A percentile compares a stretch with the other conserved stretches of the same genome.
phyloP scores from a whole-genome alignment of 441 rosid genomes.

The Gossypium davidsonii region DNA sequence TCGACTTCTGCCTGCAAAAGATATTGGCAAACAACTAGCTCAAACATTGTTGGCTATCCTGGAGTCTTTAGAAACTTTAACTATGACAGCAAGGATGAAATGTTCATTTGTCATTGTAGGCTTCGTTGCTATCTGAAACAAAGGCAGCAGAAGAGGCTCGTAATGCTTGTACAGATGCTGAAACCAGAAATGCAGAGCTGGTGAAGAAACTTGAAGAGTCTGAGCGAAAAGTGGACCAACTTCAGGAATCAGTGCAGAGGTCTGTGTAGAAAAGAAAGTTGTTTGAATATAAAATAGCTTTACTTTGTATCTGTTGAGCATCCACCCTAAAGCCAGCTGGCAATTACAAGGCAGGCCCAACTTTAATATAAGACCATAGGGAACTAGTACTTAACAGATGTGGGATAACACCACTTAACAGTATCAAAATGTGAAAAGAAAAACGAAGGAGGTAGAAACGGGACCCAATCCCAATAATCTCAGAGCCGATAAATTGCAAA shows the following conservation, averaged over 20 bases:
- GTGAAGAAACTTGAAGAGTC: slow-evolving; percentile 73
- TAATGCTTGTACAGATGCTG: slow-evolving; percentile 53
- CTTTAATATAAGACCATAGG: too few relatives aligned
- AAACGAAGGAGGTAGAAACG: background rate
- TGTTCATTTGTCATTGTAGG: slow-evolving; percentile 37
- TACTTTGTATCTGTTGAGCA: background rate
- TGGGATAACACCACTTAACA: too few relatives aligned
- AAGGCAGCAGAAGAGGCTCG: slow-evolving; percentile 58
- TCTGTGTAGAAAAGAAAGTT: slow-evolving; percentile 28
- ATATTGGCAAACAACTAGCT: background rate
- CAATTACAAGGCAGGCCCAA: too few relatives aligned
- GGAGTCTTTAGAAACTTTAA: slow-evolving; percentile 11
- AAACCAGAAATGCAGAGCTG: slow-evolving; percentile 67
- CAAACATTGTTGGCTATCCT: background rate
- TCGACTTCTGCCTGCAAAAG: background rate
- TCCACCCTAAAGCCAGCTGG: too few relatives aligned
- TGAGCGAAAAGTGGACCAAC: slow-evolving; percentile 70
- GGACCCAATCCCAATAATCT: background rate
- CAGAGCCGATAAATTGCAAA: background rate
- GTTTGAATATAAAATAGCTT: slow-evolving; percentile 3
- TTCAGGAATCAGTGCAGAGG: slow-evolving; percentile 98
- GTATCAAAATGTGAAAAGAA: background rate
- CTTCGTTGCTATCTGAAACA: slow-evolving; percentile 61
- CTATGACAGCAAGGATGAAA: background rate
- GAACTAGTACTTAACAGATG: too few relatives aligned